Conservation (phyloP, 2,329 filamentous ascomycete species). For the Alternaria rosae region DNA sequence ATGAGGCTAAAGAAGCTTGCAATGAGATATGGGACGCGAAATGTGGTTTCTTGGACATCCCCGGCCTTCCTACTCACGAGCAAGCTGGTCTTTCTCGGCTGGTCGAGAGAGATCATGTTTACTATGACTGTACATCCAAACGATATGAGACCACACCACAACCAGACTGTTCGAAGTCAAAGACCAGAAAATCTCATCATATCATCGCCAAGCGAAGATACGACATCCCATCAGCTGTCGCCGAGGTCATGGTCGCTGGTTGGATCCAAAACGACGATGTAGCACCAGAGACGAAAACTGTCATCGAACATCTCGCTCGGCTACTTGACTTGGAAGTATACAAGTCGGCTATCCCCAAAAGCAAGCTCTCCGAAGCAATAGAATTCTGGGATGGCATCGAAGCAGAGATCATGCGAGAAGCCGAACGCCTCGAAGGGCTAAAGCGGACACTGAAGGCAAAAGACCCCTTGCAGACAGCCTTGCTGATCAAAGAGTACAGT, state of each 20-base stretch:
- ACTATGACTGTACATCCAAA: background rate
- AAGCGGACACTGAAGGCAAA: constrained; percentile 30
- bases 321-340: constrained; percentile 27
- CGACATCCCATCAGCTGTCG: constrained; percentile 23
- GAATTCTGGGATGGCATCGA: constrained; percentile 31
- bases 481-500: constrained; percentile 33
- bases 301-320: constrained; percentile 28
- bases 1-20: constrained; percentile 27
- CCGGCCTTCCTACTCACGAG: constrained; percentile 11
- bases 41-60: constrained; percentile 21
- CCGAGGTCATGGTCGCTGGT: constrained; percentile 36
- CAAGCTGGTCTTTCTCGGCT: background rate
- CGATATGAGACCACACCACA: background rate
- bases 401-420: constrained; percentile 34
- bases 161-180: background rate
- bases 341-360: constrained; percentile 12
- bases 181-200: background rate
- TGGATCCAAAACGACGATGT: constrained; percentile 30
- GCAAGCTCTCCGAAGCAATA: constrained; percentile 25
- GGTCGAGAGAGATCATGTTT: background rate
- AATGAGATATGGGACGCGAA: constrained; percentile 33
- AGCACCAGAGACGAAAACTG: constrained; percentile 15
- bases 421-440: constrained; percentile 28
- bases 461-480: constrained; percentile 37
- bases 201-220: background rate